Conservation (phyloP, 768 basidiomycete genomes). For the Xerocomellus dryophilus region DNA sequence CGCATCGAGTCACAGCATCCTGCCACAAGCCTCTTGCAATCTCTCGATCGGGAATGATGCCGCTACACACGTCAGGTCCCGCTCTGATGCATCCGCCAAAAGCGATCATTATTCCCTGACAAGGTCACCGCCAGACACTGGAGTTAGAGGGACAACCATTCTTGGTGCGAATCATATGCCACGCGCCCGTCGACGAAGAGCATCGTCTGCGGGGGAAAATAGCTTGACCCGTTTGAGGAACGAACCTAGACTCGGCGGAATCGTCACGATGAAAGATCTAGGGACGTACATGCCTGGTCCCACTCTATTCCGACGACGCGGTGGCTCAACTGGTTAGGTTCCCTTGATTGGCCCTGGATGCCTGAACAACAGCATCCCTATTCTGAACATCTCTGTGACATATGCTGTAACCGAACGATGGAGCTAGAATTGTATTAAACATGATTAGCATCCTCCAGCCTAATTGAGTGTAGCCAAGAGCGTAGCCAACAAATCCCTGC, state of each 20-base stretch:
- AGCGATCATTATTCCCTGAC: slow-evolving; percentile 5
- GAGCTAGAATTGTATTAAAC: slow-evolving; percentile 4
- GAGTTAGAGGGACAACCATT: not conserved
- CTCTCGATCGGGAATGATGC: slow-evolving; percentile 1
- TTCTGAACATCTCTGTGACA: not conserved
- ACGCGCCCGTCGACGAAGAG: slow-evolving; percentile 37
- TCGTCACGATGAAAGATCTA: not conserved
- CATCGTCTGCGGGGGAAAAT: slow-evolving; percentile 47
- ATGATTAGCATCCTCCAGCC: not conserved
- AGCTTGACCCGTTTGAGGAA: slow-evolving; percentile 8
- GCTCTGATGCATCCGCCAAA: slow-evolving; percentile 23
- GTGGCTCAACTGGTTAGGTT: not conserved
- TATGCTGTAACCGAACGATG: not conserved
- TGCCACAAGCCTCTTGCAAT: slow-evolving; percentile 1
- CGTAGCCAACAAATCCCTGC: too few relatives aligned
- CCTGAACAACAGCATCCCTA: not conserved
- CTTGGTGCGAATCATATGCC: slow-evolving; percentile 11
- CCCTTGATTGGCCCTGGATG: not conserved
- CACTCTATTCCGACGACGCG: not conserved
- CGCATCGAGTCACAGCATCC: slow-evolving; percentile 1
- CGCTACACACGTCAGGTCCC: slow-evolving; percentile 20
- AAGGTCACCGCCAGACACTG: slow-evolving; percentile 12
- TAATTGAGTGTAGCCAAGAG: too few relatives aligned
- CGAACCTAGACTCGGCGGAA: not conserved
- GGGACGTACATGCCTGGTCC: not conserved